phyloP scores from a whole-genome alignment of 2,329 filamentous ascomycete genomes.

The Ophiostoma perfectum region DNA sequence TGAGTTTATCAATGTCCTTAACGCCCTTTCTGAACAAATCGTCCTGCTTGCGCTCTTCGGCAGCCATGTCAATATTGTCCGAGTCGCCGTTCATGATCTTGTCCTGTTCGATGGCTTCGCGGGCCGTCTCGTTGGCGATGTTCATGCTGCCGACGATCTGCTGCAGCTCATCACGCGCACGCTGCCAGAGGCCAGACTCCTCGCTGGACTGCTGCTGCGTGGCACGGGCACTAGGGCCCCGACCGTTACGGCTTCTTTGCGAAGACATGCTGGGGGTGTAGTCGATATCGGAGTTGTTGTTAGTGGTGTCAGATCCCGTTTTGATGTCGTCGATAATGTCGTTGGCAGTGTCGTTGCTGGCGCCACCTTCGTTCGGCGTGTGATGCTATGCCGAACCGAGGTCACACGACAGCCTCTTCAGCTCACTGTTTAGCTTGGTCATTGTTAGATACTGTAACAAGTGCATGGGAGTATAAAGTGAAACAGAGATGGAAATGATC shows the following conservation, averaged over 20 bases:
- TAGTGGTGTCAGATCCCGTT: too few species aligned
- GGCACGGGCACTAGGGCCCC: neutral
- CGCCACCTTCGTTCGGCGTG: too few species aligned
- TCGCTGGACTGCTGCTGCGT: neutral
- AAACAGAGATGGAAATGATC: neutral
- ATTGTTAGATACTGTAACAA: neutral
- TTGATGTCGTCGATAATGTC: too few species aligned
- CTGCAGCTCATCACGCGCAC: constrained; percentile 2
- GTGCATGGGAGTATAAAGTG: neutral
- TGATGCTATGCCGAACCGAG: too few species aligned
- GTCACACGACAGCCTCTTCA: neutral
- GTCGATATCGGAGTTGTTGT: too few species aligned
- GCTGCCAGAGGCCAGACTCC: constrained; percentile 1
- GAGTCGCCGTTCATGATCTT: neutral
- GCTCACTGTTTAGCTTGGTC: neutral
- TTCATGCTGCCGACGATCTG: neutral
- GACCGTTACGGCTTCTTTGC: constrained; percentile 7
- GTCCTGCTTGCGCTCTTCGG: constrained; percentile 31
- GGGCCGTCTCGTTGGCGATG: neutral
- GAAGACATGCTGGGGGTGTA: neutral
- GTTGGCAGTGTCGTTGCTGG: neutral
- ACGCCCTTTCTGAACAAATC: constrained; percentile 31
- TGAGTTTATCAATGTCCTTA: constrained; percentile 34
- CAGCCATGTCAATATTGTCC: neutral
- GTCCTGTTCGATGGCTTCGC: neutral